Evolutionary conservation across 2,329 filamentous ascomycete species (phyloP), one percentile per base, ranked within the genome.

Genomic region (Drechslerella coelobrocha): DNA sequence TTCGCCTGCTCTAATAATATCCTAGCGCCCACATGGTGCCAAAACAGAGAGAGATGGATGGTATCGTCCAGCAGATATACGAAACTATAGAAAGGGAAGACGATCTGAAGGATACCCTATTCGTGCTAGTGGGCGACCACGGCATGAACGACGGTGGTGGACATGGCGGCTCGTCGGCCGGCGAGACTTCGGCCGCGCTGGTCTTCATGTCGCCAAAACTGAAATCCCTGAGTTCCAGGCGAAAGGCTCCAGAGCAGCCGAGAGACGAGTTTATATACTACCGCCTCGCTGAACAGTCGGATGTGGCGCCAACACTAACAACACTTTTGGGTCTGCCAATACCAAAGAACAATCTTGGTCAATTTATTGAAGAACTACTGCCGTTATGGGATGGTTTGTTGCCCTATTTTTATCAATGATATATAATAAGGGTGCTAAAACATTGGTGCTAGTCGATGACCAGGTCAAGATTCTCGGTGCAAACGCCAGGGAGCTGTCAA

Each of bases 141-240:
- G 94, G 94, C n/a, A 99, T 99, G 94, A 99, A 97, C 75, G 93
- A 97, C 75, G 94, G 91, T 19, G 94, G 94, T 1, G 97, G 97
- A 75, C 94, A 99, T 78, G 94, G 94, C 27, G 94, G 93, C 39
- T 97, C 93, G 8, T 92, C 92, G 0, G 86, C 91, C 1, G 93
- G 94, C 45, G 94, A 99, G 81, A 97, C 94, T 1, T 97, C 93
- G 0, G 89, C 94, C 0, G 94, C 94, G 14, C 81, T 99, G 8
- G 85, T 97, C 19, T 97, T 99, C 78, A 85, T 96, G 73, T 94
- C 92, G 1, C 92, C 93, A 0, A 94, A 91, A 76, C 82, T 96
- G 45, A 85, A 84, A 75, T 77, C 80, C 0, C 80, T 92, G 19
- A 24, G 55, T 5, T 82, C 83, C 2, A 73, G 77, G 17, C 76